Evolutionary conservation across 352 stramenopile species (phyloP), one percentile per base, ranked within the genome.

Genomic region (Globisporangium camurandrum): DNA sequence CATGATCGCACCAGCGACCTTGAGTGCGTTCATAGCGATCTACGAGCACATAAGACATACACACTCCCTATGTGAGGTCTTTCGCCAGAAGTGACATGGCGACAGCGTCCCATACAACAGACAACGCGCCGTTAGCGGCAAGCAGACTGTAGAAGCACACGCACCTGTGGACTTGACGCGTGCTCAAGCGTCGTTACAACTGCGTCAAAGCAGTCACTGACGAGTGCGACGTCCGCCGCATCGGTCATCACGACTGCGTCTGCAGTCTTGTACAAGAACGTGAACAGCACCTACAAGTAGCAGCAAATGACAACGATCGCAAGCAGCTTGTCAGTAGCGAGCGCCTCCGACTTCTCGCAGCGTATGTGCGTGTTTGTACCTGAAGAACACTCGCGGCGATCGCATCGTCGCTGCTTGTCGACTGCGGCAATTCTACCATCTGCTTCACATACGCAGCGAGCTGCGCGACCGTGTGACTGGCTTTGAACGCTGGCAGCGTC

Each of bases 21-120:
- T 87, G 6, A 89, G 53, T 0, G 71, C 66, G 42, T 65, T 78
- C 61, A 86, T 70, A n/a, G n/a, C n/a, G n/a, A n/a, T n/a, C n/a
- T n/a, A n/a, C n/a, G n/a, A n/a, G n/a, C n/a, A n/a, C n/a, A n/a
- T n/a, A n/a, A n/a, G n/a, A n/a, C n/a, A n/a, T n/a, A 17, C 56
- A 64, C 12, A 86, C 60, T 64, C n/a, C n/a, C n/a, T n/a, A n/a
- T n/a, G n/a, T n/a, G n/a, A n/a, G n/a, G n/a, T n/a, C n/a, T n/a
- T 76, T 24, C 1, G 43, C 4, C 23, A 6, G 4, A 24, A 40
- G 36, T 23, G 22, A 23, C 2, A 38, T 17, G 0, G 3, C 11
- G 42, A 24, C 2, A 17, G 43, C 31, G 11, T n/a, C n/a, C 14
- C n/a, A n/a, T n/a, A n/a, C n/a, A n/a, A n/a, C n/a, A n/a, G n/a